Evolutionary conservation across 2,329 filamentous ascomycete genomes (phyloP), one percentile per base, ranked within the genome.

Genomic region (Tolypocladium paradoxum): DNA sequence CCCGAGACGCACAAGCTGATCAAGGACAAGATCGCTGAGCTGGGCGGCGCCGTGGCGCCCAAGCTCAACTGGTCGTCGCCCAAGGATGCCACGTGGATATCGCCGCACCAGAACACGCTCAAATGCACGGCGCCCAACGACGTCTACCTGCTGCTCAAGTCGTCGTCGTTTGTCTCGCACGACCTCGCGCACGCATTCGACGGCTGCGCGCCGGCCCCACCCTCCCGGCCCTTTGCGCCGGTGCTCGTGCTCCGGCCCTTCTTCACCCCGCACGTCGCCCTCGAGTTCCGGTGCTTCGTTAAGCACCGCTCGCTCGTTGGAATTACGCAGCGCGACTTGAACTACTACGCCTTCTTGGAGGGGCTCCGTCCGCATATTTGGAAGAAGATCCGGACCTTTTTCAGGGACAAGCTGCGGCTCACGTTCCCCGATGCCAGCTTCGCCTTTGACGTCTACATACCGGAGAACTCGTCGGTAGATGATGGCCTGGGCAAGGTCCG

Each of bases 11-110:
- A 99, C 68, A 75, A 83, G 46, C 71, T 79, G 53, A 90, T 99
- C 67, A 86, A 85, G 66, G 75, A 81, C 27, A 87, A 81, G 43
- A 96, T 99, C 57, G 70, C 76, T 14, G 87, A 91, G 61, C 79
- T 97, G 1, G 91, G 89, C 18, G 92, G 92, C 55, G 83, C 85
- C 55, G 91, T 96, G 9, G 85, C 87, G 2, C 93, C 93, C 0
- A 99, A 99, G 70, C 75, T 99, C 48, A 97, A 97, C 73, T 99
- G 93, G 93, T 96, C 91, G 6, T 85, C 90, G 4, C 93, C 93
- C 4, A 96, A 96, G 68, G 93, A 99, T 66, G 93, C 93, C 9
- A 89, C 88, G 24, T 96, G 90, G 87, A 96, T 99, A 69, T 83
- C 79, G 70, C 84, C 70, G 71, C 67, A 92, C 77, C 70, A 84